A percentile compares a stretch with the other conserved stretches of the same genome.
Conservation (phyloP, 2,329 filamentous ascomycete species). For the Gnomoniopsis sp. region DNA sequence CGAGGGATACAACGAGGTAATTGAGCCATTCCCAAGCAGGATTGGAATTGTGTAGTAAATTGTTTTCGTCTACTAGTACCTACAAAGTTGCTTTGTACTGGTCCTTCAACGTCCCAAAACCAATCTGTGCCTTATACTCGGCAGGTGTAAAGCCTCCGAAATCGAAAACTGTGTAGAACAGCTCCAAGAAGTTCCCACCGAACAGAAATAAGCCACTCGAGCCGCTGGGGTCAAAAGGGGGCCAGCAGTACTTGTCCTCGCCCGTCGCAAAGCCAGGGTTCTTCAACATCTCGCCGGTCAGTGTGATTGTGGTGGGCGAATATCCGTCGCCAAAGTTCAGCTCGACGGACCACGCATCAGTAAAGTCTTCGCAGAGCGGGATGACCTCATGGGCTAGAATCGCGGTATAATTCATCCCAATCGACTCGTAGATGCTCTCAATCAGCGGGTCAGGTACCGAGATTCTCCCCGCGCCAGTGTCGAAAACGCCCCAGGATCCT, state of each 20-base stretch:
- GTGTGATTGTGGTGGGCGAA: constrained; percentile 20
- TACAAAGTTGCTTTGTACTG: neutral
- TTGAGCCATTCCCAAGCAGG: too few relatives aligned
- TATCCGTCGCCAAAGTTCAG: constrained; percentile 20
- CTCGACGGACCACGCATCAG: constrained; percentile 30
- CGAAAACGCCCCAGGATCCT: constrained; percentile 25
- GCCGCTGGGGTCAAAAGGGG: constrained; percentile 28
- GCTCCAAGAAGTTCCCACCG: constrained; percentile 26
- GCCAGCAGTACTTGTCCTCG: constrained; percentile 32
- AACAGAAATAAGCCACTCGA: constrained; percentile 26
- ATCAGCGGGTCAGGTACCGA: constrained; percentile 25
- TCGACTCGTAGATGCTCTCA: constrained; percentile 28
- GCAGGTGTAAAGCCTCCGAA: constrained; percentile 22
- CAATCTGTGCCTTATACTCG: constrained; percentile 4
- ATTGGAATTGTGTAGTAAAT: too few relatives aligned
- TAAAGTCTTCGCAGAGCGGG: constrained; percentile 34
- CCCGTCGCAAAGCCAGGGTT: constrained; percentile 29
- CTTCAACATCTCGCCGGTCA: constrained; percentile 31
- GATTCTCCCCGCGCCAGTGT: constrained; percentile 30
- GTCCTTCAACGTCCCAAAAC: constrained; percentile 10
- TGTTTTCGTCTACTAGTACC: too few relatives aligned
- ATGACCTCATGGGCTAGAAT: constrained; percentile 26
- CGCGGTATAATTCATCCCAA: constrained; percentile 33
- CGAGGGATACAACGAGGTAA: too few relatives aligned
- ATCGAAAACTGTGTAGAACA: constrained; percentile 33